Evolutionary conservation across 2,329 filamentous ascomycete genomes (phyloP).

Genomic region (Grosmannia clavigera): DNA sequence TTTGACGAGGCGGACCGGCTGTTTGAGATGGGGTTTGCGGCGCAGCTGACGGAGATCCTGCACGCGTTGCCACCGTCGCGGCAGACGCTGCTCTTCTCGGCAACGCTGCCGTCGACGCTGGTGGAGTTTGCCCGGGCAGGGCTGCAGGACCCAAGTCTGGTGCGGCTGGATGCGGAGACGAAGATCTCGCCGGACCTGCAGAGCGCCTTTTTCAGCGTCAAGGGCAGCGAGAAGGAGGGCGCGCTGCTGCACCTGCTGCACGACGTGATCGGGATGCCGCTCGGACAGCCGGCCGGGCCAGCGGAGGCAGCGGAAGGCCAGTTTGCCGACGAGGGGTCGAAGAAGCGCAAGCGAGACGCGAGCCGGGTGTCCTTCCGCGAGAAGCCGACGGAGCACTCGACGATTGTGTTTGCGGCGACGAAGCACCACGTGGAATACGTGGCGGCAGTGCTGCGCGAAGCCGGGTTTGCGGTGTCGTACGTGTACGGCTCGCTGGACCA

Average conservation of each 20-base stretch:
- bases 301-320: constrained; percentile 22
- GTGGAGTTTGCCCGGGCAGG: constrained; percentile 94
- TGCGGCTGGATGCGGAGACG: constrained; percentile 84
- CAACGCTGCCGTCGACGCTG: constrained; percentile 82
- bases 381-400: constrained; percentile 78
- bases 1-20: constrained; percentile 96
- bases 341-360: constrained; percentile 57
- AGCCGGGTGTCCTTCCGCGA: constrained; percentile 30
- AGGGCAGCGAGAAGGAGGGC: constrained; percentile 87
- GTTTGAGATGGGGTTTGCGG: constrained; percentile 97
- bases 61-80: constrained; percentile 72
- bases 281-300: constrained; percentile 44
- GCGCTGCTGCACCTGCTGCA: constrained; percentile 79
- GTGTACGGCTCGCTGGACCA: constrained; percentile 93
- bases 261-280: constrained; percentile 86
- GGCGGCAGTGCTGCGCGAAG: constrained; percentile 60
- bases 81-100: constrained; percentile 90
- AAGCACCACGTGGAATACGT: constrained; percentile 98
- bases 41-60: constrained; percentile 85
- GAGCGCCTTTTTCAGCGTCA: constrained; percentile 88
- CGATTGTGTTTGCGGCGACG: constrained; percentile 86
- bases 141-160: constrained; percentile 79
- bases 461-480: constrained; percentile 83
- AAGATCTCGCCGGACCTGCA: constrained; percentile 96
- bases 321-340: neutral